A percentile compares a stretch with the other conserved stretches of the same genome.
Conservation (phyloP, 2,329 filamentous ascomycete genomes). For the Trichoderma citrinoviride region DNA sequence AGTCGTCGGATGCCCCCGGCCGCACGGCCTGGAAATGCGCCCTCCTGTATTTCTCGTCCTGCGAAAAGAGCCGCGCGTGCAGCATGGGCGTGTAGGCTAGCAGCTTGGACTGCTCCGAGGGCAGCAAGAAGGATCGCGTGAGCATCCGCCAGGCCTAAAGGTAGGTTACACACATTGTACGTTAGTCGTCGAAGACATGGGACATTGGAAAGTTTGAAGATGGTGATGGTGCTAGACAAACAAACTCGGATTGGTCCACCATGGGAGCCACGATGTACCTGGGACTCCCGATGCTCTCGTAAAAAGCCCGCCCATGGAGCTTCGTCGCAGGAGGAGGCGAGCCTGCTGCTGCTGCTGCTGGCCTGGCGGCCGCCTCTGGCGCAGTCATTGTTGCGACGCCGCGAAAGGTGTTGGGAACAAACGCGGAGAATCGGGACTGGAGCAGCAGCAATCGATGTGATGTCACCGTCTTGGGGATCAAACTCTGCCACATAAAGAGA, state of each 20-base stretch:
- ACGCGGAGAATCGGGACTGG: not conserved
- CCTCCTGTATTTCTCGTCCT: conserved; percentile 72
- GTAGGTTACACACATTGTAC: too few relatives aligned
- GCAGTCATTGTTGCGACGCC: conserved; percentile 35
- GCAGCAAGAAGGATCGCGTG: conserved; percentile 82
- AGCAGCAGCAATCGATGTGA: conserved; percentile 4
- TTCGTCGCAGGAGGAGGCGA: conserved; percentile 56
- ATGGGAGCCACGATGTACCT: conserved; percentile 92
- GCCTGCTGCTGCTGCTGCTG: conserved; percentile 16
- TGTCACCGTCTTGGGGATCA: not conserved
- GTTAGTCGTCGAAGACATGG: too few relatives aligned
- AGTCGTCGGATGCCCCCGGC: conserved; percentile 31
- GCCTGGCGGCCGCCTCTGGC: conserved; percentile 24
- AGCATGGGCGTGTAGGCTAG: conserved; percentile 96
- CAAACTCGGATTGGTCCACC: conserved; percentile 98
- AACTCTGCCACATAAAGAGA: conserved; percentile 6
- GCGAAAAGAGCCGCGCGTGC: conserved; percentile 83
- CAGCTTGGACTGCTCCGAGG: conserved; percentile 60
- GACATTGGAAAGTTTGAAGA: too few relatives aligned
- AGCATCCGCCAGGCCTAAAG: conserved; percentile 93
- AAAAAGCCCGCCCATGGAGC: conserved; percentile 83
- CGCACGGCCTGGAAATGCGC: conserved; percentile 73
- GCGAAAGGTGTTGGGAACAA: conserved; percentile 20
- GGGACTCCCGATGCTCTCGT: conserved; percentile 89
- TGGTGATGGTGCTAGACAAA: conserved; percentile 48